A percentile compares a stretch with the other conserved stretches of the same genome.
phyloP scores from a whole-genome alignment of 305 asterid genomes.

The Fraxinus sp. region DNA sequence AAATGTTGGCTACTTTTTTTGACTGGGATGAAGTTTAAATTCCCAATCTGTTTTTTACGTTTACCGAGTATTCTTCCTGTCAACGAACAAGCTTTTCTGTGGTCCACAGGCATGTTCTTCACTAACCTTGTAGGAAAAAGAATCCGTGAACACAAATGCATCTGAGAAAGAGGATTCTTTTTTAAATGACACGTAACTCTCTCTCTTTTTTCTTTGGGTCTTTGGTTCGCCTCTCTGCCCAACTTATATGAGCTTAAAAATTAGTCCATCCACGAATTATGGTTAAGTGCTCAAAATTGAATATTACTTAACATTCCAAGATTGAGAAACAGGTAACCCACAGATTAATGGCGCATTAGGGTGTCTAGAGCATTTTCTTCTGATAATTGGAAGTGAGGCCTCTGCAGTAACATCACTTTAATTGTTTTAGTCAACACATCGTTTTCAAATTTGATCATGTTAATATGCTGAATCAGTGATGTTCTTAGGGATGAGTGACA shows the following conservation, averaged over 20 bases:
- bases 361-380: neutral
- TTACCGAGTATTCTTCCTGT: neutral
- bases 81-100: neutral
- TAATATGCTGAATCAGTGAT: neutral
- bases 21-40: neutral
- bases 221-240: neutral
- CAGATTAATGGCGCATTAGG: neutral
- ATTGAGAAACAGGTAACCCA: neutral
- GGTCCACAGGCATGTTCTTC: neutral
- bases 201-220: neutral
- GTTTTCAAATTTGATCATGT: neutral
- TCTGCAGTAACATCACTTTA: neutral
- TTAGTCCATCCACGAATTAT: neutral
- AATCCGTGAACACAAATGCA: neutral
- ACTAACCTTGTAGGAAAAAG: neutral
- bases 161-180: neutral
- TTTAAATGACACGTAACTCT: too few species aligned
- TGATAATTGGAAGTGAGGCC: neutral
- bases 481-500: neutral
- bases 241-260: neutral
- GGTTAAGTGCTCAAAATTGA: neutral
- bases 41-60: neutral
- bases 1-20: neutral
- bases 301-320: neutral
- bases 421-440: neutral